Base-by-base conservation (phyloP, 2,329 filamentous ascomycete genomes). In the Neonectria magnoliae region DNA sequence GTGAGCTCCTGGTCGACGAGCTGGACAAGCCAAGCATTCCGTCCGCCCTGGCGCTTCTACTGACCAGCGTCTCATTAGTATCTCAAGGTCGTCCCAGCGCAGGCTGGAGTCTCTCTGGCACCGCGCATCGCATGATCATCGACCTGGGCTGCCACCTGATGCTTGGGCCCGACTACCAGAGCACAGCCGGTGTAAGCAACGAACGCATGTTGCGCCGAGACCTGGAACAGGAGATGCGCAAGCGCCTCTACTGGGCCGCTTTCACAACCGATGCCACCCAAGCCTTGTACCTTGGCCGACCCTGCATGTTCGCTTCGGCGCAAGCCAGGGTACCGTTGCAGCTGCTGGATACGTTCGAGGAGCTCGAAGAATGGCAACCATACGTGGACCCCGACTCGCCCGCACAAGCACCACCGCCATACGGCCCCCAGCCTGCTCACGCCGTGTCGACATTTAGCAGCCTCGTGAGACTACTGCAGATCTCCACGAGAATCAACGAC, bases 121-220 rank as follows among this genome's bases (percentile, higher is more conserved):
- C 73, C 2, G 78, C 77, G 7, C 78, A 79, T 65, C 76, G 77
- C n/a, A 80, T 80, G 78, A 75, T 80, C 9, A 76, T 79, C 8
- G 78, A 80, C 55, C 60, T 81, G 20, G 79, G 79, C 2, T 78
- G 75, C 16, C 79, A 81, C 64, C 57, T 80, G 53, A 77, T 76
- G 72, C 61, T 74, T 10, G 70, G 66, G 0, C 73, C 73, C 4
- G 73, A 75, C 45, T 73, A 72, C 47, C 70, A 72, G 59, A 75
- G 65, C 52, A 69, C 68, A 2, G 66, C 68, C 4, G 71, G 72
- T 48, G 72, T 73, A 51, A 69, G 63, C 31, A 71, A 73, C 53
- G 64, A 73, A 31, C 70, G 71, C n/a, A 73, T 71, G 52, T 63
- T 76, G 18, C 70, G 71, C 6, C 71, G 71, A 2, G 75, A 76